Evolutionary conservation across 2,329 filamentous ascomycete species (phyloP).

Genomic region (Colletotrichum camelliae): DNA sequence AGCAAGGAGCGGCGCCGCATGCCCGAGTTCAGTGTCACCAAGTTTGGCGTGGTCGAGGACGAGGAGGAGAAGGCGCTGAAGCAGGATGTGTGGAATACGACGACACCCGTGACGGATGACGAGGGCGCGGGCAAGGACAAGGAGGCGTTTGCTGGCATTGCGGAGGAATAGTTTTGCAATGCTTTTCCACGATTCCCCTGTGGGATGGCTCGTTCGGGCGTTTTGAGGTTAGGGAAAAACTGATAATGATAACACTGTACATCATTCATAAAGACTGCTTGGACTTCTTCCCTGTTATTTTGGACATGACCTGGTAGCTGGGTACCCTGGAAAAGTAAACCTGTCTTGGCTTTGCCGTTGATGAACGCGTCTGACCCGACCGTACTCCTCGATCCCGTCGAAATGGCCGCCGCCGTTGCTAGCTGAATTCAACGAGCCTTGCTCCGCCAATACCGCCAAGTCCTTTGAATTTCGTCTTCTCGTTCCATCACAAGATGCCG

Average conservation of each 20-base stretch:
- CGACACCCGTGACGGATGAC: conserved; percentile 10
- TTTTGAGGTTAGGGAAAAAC: conserved; percentile 19
- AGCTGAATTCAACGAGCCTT: too few species aligned
- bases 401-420: not conserved
- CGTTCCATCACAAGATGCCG: not conserved
- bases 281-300: not conserved
- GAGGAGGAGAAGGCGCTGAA: conserved; percentile 40
- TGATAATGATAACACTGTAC: conserved; percentile 16
- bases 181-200: not conserved
- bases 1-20: conserved; percentile 39
- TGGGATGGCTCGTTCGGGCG: conserved; percentile 5
- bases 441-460: too few species aligned
- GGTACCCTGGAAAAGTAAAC: not conserved
- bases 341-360: not conserved
- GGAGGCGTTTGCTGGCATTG: conserved; percentile 16
- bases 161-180: conserved; percentile 11
- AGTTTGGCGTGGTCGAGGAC: conserved; percentile 52
- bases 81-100: conserved; percentile 24
- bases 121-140: not conserved
- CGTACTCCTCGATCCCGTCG: not conserved
- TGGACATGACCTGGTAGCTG: not conserved
- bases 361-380: not conserved
- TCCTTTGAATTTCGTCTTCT: rapidly evolving
- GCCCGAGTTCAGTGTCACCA: conserved; percentile 64
- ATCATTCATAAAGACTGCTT: not conserved